phyloP scores from a whole-genome alignment of 495 filamentous ascomycete species.

The Durotheca rogersii region DNA sequence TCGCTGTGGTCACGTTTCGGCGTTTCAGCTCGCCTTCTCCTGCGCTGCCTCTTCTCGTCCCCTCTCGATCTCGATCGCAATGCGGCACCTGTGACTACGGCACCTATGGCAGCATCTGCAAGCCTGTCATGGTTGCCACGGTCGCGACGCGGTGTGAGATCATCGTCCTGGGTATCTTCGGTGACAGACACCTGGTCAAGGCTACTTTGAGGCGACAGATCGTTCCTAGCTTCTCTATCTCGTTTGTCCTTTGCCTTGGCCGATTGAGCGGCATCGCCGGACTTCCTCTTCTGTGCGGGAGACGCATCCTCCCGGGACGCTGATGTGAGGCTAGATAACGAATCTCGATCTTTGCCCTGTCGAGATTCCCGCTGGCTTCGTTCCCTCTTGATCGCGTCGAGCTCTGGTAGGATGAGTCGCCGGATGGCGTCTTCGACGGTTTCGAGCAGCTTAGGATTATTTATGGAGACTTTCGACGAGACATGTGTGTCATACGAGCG shows the following conservation, averaged over 20 bases:
- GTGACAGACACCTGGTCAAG: constrained; percentile 43
- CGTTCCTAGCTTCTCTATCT: constrained; percentile 57
- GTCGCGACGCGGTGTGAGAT: constrained; percentile 43
- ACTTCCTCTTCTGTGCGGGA: constrained; percentile 46
- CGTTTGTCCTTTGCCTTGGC: constrained; percentile 43
- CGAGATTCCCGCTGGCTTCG: constrained; percentile 64
- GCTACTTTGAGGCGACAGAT: constrained; percentile 52
- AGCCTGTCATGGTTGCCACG: constrained; percentile 41
- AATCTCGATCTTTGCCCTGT: constrained; percentile 49
- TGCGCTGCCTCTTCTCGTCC: constrained; percentile 47
- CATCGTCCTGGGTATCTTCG: constrained; percentile 39
- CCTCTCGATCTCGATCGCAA: constrained; percentile 41
- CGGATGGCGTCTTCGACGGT: constrained; percentile 96
- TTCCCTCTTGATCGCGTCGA: constrained; percentile 87
- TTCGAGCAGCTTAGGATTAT: constrained; percentile 92
- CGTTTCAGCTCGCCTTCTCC: constrained; percentile 46
- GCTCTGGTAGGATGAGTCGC: constrained; percentile 84
- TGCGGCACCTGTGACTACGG: constrained; percentile 36
- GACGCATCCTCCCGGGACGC: constrained; percentile 60
- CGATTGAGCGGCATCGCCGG: constrained; percentile 38
- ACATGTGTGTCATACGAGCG: constrained; percentile 75
- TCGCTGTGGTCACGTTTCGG: constrained; percentile 42
- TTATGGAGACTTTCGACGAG: constrained; percentile 79
- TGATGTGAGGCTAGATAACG: constrained; percentile 57
- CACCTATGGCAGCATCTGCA: constrained; percentile 40